Conservation (phyloP, 148 eudicot species). For the Beta vulgaris region DNA sequence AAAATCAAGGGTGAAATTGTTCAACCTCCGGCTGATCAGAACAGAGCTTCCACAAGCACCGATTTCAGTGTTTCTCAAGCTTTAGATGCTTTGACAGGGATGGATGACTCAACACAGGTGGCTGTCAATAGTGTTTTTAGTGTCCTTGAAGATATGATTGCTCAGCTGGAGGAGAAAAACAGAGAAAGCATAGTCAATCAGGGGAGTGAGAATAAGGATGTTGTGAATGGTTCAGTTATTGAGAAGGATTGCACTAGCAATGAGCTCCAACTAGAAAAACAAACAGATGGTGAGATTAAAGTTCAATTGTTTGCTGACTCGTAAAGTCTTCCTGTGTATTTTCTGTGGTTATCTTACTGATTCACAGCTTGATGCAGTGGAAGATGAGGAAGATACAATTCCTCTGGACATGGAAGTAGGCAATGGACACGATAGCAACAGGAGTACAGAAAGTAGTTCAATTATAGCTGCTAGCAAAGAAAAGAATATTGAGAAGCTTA, state of each 20-base stretch:
- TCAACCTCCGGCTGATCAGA: slow-evolving; percentile 38
- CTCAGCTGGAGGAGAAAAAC: slow-evolving; percentile 65
- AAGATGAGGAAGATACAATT: slow-evolving; percentile 25
- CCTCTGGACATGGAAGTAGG: slow-evolving; percentile 20
- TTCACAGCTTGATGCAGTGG: slow-evolving; percentile 47
- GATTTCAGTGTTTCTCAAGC: slow-evolving; percentile 69
- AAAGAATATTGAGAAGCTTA: slow-evolving; percentile 16
- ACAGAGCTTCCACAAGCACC: slow-evolving; percentile 33
- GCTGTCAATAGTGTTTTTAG: slow-evolving; percentile 91
- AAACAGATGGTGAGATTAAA: slow-evolving; percentile 28
- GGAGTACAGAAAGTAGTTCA: slow-evolving; percentile 10
- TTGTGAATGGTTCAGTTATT: slow-evolving; percentile 19
- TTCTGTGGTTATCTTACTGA: slow-evolving; percentile 27
- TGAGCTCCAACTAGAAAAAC: slow-evolving; percentile 28
- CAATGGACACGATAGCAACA: slow-evolving; percentile 18
- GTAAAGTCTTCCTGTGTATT: slow-evolving; percentile 9
- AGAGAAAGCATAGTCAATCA: slow-evolving; percentile 27
- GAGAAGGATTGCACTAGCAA: slow-evolving; percentile 15
- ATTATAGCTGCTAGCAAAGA: slow-evolving; percentile 18
- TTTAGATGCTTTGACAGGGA: slow-evolving; percentile 70
- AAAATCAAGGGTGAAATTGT: slow-evolving; percentile 42
- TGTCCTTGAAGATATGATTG: slow-evolving; percentile 83
- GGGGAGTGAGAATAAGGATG: slow-evolving; percentile 28
- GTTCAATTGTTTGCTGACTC: slow-evolving; percentile 11
- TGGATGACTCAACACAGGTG: slow-evolving; percentile 93